A percentile compares a stretch with the other conserved stretches of the same genome.
Evolutionary conservation across 179 eudicot genomes (phyloP).

Genomic region (Pouteria campechiana): DNA sequence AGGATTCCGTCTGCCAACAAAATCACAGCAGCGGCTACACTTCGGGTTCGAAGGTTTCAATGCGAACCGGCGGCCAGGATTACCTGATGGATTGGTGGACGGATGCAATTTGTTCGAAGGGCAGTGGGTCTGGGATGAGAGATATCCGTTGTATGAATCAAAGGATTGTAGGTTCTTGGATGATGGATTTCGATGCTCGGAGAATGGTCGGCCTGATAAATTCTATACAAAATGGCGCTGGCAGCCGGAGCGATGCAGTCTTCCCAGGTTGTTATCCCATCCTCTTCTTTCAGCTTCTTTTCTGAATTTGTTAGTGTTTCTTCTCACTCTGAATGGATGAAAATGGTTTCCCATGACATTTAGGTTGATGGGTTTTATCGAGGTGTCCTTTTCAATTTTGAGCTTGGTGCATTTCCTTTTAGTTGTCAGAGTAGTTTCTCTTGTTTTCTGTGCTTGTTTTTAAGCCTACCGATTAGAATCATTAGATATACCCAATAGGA

Average conservation of each 20-base stretch:
- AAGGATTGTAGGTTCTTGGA: conserved; percentile 71
- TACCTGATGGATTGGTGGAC: conserved; percentile 35
- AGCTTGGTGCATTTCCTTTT: no score
- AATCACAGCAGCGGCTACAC: conserved; percentile 35
- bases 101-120: conserved; percentile 86
- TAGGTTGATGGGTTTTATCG: no score
- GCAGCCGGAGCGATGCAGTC: conserved; percentile 88
- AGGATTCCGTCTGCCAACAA: conserved; percentile 25
- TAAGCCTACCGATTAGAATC: no score
- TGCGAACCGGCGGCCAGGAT: conserved; percentile 24
- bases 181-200: conserved; percentile 86
- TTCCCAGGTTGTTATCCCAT: conserved; percentile 52
- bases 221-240: conserved; percentile 90
- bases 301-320: conserved; percentile 1
- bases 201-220: conserved; percentile 77
- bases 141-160: conserved; percentile 71
- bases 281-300: background rate
- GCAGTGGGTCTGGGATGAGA: conserved; percentile 99
- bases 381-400: no score
- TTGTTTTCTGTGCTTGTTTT: no score
- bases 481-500: no score
- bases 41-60: conserved; percentile 14
- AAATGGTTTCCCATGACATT: no score
- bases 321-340: no score
- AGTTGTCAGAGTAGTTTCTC: no score